phyloP scores from a whole-genome alignment of 2,329 filamentous ascomycete genomes.

The Erysiphe pulchra region DNA sequence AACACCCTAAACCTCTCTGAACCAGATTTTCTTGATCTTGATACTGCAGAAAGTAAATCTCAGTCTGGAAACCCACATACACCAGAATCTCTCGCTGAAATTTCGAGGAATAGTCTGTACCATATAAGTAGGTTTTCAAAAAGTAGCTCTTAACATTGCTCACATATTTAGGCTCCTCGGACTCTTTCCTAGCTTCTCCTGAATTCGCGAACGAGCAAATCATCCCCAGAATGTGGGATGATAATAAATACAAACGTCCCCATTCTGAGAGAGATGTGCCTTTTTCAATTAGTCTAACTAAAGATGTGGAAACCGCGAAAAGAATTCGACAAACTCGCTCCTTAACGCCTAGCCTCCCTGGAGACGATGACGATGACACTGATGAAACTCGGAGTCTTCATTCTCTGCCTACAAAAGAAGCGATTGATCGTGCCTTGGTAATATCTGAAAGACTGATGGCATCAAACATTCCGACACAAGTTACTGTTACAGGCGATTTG shows the following conservation, averaged over 20 bases:
- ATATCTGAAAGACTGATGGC: conserved; percentile 69
- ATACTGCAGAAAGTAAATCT: conserved; percentile 15
- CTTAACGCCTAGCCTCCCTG: conserved; percentile 15
- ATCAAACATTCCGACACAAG: conserved; percentile 75
- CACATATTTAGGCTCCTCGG: conserved; percentile 15
- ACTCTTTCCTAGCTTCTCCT: conserved; percentile 27
- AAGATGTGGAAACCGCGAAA: conserved; percentile 9
- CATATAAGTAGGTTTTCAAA: conserved; percentile 10
- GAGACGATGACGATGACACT: conserved; percentile 11
- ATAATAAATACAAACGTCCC: conserved; percentile 15
- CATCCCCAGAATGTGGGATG: conserved; percentile 25
- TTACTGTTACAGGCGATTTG: conserved; percentile 80
- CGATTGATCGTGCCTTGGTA: conserved; percentile 56
- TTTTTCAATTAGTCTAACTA: conserved; percentile 17
- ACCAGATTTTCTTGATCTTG: conserved; percentile 43
- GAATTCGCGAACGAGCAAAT: conserved; percentile 21
- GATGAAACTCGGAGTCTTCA: conserved; percentile 55
- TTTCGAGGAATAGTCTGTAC: conserved; percentile 9
- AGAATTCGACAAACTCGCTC: conserved; percentile 15
- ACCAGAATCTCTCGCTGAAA: conserved; percentile 19
- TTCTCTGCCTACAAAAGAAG: conserved; percentile 43
- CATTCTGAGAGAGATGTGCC: conserved; percentile 30
- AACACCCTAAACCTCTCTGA: conserved; percentile 29
- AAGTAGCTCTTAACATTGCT: conserved; percentile 1
- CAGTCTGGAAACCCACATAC: conserved; percentile 16